Evolutionary conservation across 768 basidiomycete genomes (phyloP).

Genomic region (Glaciozyma antarctica): DNA sequence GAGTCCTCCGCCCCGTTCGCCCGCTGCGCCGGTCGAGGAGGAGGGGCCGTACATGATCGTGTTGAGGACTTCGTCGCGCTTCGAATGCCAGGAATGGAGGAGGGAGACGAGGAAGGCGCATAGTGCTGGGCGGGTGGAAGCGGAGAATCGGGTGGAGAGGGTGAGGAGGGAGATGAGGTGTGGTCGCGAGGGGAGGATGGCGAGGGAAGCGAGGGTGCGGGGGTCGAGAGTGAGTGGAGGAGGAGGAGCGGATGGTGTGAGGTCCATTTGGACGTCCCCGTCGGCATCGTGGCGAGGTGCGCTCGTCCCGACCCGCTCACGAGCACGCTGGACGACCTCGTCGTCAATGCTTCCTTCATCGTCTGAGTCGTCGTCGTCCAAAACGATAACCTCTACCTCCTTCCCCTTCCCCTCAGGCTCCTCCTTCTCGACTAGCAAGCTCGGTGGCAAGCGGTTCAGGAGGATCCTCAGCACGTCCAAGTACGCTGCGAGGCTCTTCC

Average conservation of each 20-base stretch:
- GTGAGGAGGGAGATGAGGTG: constrained; percentile 20
- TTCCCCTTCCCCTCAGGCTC: constrained; percentile 1
- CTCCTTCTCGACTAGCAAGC: constrained; percentile 2
- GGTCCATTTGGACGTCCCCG: not conserved
- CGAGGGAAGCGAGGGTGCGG: not conserved
- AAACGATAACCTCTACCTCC: not conserved
- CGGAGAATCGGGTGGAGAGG: constrained; percentile 52
- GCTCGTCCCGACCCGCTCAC: not conserved
- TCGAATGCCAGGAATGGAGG: constrained; percentile 52
- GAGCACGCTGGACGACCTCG: not conserved
- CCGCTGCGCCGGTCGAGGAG: constrained; percentile 43
- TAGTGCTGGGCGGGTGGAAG: constrained; percentile 47
- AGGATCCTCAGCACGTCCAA: not conserved
- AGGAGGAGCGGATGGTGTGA: not conserved
- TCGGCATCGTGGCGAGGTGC: not conserved
- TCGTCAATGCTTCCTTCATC: not conserved
- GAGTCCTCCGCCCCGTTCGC: constrained; percentile 48
- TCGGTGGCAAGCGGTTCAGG: constrained; percentile 3
- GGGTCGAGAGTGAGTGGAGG: not conserved
- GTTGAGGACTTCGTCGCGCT: constrained; percentile 53
- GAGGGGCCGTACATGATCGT: constrained; percentile 34
- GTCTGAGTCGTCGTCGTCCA: not conserved
- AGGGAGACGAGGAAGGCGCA: constrained; percentile 54
- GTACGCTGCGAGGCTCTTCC: constrained; percentile 1
- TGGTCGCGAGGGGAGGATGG: not conserved